Evolutionary conservation across 805 yeast species (phyloP), one percentile per base, ranked within the genome.

Genomic region (Komagataella mondaviorum): DNA sequence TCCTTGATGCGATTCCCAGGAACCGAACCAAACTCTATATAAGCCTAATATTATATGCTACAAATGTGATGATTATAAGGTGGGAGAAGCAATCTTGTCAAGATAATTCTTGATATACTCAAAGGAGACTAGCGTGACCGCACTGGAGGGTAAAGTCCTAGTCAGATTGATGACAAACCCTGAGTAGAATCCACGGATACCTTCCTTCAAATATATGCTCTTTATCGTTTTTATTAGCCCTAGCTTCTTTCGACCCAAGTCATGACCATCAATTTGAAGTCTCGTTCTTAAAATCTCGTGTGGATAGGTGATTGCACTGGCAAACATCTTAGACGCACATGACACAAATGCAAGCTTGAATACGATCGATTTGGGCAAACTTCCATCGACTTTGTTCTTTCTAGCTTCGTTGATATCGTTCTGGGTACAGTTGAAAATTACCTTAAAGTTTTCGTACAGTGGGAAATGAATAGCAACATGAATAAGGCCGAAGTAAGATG

Each of bases 381-480:
- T 17, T 7, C 43, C 47, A n/a, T 44, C 48, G 39, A 30, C 39
- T 4, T 30, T 30, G 16, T 6, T 10, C 16, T 10, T 14, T 3
- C n/a, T 6, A 5, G 12, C 39, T 17, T 44, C 46, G 6, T 44
- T 17, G 23, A 17, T 53, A 45, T 44, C 55, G 54, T n/a, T 57
- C 56, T 17, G 24, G 5, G 60, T 55, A 49, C 71, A 68, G 23
- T 62, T 63, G 24, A 86, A 72, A 36, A 71, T n/a, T 18, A 64
- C 63, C 62, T 91, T 91, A 56, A 91, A 71, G 57, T 79, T 74
- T 61, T 91, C 99, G 64, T 91, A 91, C 7, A 89, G 79, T 30
- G 98, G 98, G 73, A 91, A 91, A 66, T 91, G 98, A 50, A 91
- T 85, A 1, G 97, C 98, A 47, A 91, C 98, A 64, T 91, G 98